phyloP scores from a whole-genome alignment of 208 protist genomes.

The Crithidia bombi region DNA sequence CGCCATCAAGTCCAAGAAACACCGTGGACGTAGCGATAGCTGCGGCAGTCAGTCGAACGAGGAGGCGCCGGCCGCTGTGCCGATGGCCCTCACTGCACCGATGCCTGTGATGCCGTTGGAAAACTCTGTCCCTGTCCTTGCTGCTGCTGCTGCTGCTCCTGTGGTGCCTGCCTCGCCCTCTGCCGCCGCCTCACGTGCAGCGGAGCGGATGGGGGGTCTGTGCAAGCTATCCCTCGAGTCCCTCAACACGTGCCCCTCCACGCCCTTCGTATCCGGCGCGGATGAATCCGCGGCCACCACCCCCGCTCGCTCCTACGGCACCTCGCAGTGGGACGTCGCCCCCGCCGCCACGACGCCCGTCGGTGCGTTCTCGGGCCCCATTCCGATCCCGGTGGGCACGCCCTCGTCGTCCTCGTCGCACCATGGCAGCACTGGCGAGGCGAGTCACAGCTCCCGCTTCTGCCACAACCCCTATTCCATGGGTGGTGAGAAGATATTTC shows the following conservation, averaged over 20 bases:
- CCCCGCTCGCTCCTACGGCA: slow-evolving; percentile 16
- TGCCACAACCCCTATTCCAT: slow-evolving; percentile 37
- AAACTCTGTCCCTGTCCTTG: not conserved
- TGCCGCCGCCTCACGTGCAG: not conserved
- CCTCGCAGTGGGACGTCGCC: slow-evolving; percentile 16
- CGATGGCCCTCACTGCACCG: not conserved
- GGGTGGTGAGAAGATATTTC: slow-evolving; percentile 22
- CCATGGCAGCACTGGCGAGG: slow-evolving; percentile 18
- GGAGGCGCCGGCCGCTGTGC: not conserved
- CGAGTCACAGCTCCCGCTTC: slow-evolving; percentile 27
- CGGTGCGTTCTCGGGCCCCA: not conserved
- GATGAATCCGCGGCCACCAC: slow-evolving; percentile 25
- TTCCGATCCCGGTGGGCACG: slow-evolving; percentile 6
- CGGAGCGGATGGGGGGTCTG: not conserved
- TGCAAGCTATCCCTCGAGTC: slow-evolving; percentile 23
- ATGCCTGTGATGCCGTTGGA: not conserved
- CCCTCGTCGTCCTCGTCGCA: slow-evolving; percentile 23
- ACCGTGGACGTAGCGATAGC: slow-evolving; percentile 5
- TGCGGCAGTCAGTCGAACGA: not conserved
- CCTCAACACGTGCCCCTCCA: not conserved
- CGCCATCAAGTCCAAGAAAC: slow-evolving; percentile 23
- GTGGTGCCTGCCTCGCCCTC: not conserved
- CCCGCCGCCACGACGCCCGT: slow-evolving; percentile 5
- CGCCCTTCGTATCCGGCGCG: slow-evolving; percentile 11
- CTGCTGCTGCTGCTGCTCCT: not conserved